phyloP scores from a whole-genome alignment of 345 rosid species.

The Euphorbia pulcherrima region DNA sequence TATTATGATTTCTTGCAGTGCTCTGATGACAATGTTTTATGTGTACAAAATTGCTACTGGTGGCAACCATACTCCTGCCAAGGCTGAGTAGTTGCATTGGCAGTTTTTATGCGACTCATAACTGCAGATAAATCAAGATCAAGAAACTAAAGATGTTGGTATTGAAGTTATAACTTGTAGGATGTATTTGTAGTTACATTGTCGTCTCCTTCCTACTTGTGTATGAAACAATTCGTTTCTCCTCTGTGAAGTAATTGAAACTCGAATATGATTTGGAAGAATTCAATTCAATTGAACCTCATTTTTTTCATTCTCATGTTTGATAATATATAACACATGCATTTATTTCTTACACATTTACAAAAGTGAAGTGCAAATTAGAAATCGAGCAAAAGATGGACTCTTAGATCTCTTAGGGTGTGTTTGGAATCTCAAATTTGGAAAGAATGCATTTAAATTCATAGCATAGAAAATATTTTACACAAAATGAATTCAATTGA shows the following conservation, averaged over 20 bases:
- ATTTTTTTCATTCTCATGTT: no score
- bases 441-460: no score
- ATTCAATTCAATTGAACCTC: not conserved
- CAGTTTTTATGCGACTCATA: not conserved
- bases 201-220: not conserved
- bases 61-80: slow-evolving; percentile 71
- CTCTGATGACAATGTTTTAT: slow-evolving; percentile 79
- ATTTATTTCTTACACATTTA: no score
- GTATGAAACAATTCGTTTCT: not conserved
- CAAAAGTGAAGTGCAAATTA: no score
- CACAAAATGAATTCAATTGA: no score
- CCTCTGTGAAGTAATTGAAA: not conserved
- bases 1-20: slow-evolving; percentile 52
- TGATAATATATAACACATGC: no score
- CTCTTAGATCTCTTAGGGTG: no score
- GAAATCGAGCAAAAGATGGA: no score
- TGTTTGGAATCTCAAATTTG: no score
- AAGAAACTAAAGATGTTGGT: slow-evolving; percentile 1
- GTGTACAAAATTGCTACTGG: slow-evolving; percentile 76
- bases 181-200: slow-evolving; percentile 7
- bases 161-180: not conserved
- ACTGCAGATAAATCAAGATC: slow-evolving; percentile 9
- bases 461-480: no score
- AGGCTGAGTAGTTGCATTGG: slow-evolving; percentile 51
- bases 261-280: not conserved